phyloP scores from a whole-genome alignment of 805 yeast species.

The Pichia insulana region DNA sequence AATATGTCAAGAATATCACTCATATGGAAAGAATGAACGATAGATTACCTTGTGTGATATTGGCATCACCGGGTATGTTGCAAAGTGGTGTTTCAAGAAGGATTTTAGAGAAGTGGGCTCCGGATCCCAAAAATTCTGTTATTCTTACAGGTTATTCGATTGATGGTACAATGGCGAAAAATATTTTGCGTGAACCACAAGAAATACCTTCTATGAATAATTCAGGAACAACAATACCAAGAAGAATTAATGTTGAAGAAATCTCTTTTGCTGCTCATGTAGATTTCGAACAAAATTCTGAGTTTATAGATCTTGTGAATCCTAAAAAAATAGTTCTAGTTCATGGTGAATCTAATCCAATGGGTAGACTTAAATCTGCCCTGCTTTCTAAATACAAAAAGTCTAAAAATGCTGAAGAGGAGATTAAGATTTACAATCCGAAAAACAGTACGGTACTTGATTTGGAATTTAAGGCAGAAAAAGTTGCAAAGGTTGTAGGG shows the following conservation, averaged over 20 bases:
- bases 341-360: constrained; percentile 97
- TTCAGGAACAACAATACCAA: constrained; percentile 76
- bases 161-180: constrained; percentile 97
- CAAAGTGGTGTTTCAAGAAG: constrained; percentile 94
- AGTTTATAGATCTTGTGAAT: constrained; percentile 79
- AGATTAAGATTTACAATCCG: constrained; percentile 87
- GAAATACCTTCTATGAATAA: constrained; percentile 80
- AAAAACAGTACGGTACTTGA: constrained; percentile 76
- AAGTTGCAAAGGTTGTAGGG: constrained; percentile 68
- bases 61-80: constrained; percentile 97
- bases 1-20: constrained; percentile 70
- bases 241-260: constrained; percentile 83
- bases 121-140: constrained; percentile 84
- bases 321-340: constrained; percentile 84
- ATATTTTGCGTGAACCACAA: constrained; percentile 75
- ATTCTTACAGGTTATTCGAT: constrained; percentile 95
- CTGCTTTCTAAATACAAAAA: constrained; percentile 76
- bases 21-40: constrained; percentile 82
- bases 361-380: constrained; percentile 96
- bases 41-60: constrained; percentile 89
- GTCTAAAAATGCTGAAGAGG: constrained; percentile 77
- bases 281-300: constrained; percentile 87
- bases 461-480: constrained; percentile 72
- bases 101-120: constrained; percentile 92
- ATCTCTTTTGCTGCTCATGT: constrained; percentile 99